Base-by-base conservation (phyloP, 768 basidiomycete genomes). In the Psilocybe tampanensis region DNA sequence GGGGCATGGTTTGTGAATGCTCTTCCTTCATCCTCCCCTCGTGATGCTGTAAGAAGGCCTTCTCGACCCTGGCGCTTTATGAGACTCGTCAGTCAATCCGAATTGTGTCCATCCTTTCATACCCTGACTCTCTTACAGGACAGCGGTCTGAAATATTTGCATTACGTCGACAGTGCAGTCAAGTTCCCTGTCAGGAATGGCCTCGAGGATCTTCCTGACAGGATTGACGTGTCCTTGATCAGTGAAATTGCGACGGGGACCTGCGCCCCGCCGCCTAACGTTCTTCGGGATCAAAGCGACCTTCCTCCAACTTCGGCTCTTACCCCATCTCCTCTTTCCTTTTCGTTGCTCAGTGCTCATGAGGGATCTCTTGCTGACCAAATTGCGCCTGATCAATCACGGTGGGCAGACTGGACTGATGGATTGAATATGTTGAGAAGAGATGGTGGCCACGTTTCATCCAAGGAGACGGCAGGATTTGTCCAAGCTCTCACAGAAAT, bases 401-500 rank as follows among this genome's bases (percentile, higher is more conserved):
- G 88, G 17, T 95, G 91, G 89, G 89, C 92, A 15, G 94, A 96
- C 73, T 96, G 94, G 94, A 92, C 92, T 2, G 94, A 96, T 69
- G 94, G 94, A 3, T 68, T 96, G 70, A 92, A 92, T 64, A 90
- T 95, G 86, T 80, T 95, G 41, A 78, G 92, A 39, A 76, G 86
- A 50, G 91, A 90, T 61, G 86, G 91, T 17, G 89, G 90, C 8
- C 92, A 92, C 67, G 90, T 94, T 55, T 77, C 88, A 12, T 93
- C 93, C 3, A 82, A 86, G 61, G 91, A 94, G 72, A 95, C 94
- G 0, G 89, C 89, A 36, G 88, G 86, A 21, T 93, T 94, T 66
- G 89, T 96, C 11, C 83, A 91, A 65, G 86, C 89, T 8, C 74
- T 96, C 62, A 96, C 94, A 2, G 94, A 95, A 64, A 92, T 96